Evolutionary conservation across 2,329 filamentous ascomycete species (phyloP).

Genomic region (Ploettnerulaceae sp.): DNA sequence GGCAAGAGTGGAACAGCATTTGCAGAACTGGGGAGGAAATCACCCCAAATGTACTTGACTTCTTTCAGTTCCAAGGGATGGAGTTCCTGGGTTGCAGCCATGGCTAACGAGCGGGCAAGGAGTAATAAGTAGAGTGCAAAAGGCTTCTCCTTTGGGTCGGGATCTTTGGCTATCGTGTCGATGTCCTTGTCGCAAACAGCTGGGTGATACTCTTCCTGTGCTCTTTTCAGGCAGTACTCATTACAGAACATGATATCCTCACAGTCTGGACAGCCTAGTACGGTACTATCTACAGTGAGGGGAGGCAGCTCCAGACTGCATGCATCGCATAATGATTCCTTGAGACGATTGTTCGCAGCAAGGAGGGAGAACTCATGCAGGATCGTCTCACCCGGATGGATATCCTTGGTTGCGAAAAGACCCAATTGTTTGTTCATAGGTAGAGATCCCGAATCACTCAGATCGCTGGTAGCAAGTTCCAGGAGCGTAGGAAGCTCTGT

Average conservation of each 20-base stretch:
- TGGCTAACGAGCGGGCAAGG: slow-evolving; percentile 57
- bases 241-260: slow-evolving; percentile 64
- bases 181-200: slow-evolving; percentile 62
- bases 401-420: slow-evolving; percentile 80
- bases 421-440: slow-evolving; percentile 73
- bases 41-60: slow-evolving; percentile 66
- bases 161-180: slow-evolving; percentile 60
- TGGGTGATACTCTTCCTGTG: slow-evolving; percentile 57
- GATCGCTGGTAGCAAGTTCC: slow-evolving; percentile 43
- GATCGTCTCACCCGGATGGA: slow-evolving; percentile 69
- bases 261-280: slow-evolving; percentile 55
- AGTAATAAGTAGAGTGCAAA: slow-evolving; percentile 60
- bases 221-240: slow-evolving; percentile 52
- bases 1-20: slow-evolving; percentile 52
- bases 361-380: slow-evolving; percentile 80
- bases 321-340: slow-evolving; percentile 84
- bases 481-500: slow-evolving; percentile 68
- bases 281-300: slow-evolving; percentile 43
- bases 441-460: slow-evolving; percentile 44
- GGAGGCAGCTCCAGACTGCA: slow-evolving; percentile 71
- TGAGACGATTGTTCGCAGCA: slow-evolving; percentile 82
- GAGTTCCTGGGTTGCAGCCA: slow-evolving; percentile 53
- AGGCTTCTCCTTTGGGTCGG: slow-evolving; percentile 53
- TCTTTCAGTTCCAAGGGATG: slow-evolving; percentile 61
- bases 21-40: slow-evolving; percentile 50